A percentile compares a stretch with the other conserved stretches of the same genome.
Evolutionary conservation across 495 filamentous ascomycete genomes (phyloP).

Genomic region (Cenococcum geophilum): DNA sequence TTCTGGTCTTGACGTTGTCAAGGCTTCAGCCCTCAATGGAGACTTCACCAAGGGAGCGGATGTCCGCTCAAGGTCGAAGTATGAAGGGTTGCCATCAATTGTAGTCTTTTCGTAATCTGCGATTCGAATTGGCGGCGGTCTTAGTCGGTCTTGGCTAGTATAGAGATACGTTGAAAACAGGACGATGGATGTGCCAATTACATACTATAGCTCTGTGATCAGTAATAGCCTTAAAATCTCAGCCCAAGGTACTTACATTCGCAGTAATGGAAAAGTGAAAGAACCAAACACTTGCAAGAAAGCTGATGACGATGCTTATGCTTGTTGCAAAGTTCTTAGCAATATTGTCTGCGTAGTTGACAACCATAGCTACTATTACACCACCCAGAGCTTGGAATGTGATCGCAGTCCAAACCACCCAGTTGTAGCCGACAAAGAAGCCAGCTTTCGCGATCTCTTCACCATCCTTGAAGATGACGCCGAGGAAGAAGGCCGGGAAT

Average conservation of each 20-base stretch:
- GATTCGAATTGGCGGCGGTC: constrained; percentile 66
- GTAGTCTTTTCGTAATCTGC: constrained; percentile 69
- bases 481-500: constrained; percentile 78
- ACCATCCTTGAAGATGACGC: constrained; percentile 81
- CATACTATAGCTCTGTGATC: constrained; percentile 52
- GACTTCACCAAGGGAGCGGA: constrained; percentile 32
- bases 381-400: constrained; percentile 76
- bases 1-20: constrained; percentile 61
- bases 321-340: constrained; percentile 88
- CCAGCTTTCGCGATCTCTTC: constrained; percentile 73
- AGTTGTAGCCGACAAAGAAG: constrained; percentile 91
- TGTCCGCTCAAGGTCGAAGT: constrained; percentile 50
- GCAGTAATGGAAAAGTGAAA: constrained; percentile 70
- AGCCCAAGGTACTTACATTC: constrained; percentile 50
- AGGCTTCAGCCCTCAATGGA: constrained; percentile 48
- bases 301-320: constrained; percentile 80
- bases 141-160: constrained; percentile 47
- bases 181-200: constrained; percentile 71
- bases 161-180: constrained; percentile 80
- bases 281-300: constrained; percentile 73
- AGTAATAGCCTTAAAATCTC: neutral
- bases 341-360: constrained; percentile 83
- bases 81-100: constrained; percentile 42
- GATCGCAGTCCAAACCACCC: constrained; percentile 82
- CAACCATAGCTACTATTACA: constrained; percentile 72